Conservation (phyloP, 805 yeast species). For the Komagataella populi region DNA sequence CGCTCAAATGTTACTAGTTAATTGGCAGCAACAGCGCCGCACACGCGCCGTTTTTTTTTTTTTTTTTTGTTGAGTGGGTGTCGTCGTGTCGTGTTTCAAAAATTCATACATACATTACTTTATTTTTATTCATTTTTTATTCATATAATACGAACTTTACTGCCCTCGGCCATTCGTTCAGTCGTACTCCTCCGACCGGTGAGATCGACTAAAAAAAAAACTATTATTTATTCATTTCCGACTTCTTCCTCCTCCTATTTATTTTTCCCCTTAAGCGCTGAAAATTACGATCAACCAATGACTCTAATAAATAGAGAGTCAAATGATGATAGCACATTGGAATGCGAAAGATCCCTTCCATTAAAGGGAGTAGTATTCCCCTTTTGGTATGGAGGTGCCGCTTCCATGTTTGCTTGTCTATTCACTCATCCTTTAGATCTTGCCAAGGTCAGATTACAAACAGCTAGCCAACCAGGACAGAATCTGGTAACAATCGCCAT, state of each 20-base stretch:
- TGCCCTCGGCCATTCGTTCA: too few species aligned
- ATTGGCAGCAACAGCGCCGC: not conserved
- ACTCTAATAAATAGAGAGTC: conserved; percentile 1
- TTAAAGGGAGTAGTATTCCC: not conserved
- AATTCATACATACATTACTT: too few species aligned
- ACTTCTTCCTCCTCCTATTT: too few species aligned
- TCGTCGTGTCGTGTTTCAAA: too few species aligned
- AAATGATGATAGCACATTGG: conserved; percentile 1
- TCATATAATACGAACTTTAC: too few species aligned
- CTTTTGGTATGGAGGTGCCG: conserved; percentile 28
- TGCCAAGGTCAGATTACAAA: conserved; percentile 78
- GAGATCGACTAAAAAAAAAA: too few species aligned
- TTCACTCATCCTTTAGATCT: conserved; percentile 76
- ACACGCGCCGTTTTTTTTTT: too few species aligned
- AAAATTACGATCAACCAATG: not conserved
- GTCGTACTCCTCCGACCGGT: too few species aligned
- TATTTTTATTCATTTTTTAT: too few species aligned
- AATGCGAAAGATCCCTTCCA: not conserved
- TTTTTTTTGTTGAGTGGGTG: too few species aligned
- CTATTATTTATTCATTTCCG: too few species aligned
- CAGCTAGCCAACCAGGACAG: conserved; percentile 57
- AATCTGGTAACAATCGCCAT: conserved; percentile 47
- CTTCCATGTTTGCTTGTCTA: conserved; percentile 53
- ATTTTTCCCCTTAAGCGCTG: too few species aligned
- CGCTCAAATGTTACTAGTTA: not conserved